Percentiles rank a stretch among this genome's conserved stretches.
These are phyloP conservation scores for Yamadazyma taylorii DNA, from an alignment of 1,139 yeast species.

Conservation along the genomic window DNA sequence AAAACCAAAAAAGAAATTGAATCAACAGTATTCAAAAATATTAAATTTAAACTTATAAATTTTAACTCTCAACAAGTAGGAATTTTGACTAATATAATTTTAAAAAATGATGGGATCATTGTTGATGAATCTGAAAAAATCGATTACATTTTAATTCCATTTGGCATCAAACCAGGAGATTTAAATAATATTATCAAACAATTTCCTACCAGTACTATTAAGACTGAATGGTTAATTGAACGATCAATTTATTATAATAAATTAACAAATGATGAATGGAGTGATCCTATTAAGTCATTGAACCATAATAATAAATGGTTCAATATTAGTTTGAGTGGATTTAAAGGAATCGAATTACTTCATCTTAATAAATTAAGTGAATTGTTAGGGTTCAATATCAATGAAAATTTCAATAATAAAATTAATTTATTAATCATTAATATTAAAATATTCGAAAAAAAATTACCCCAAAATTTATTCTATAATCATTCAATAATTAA, in stretches of 20 bases:
- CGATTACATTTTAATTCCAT: conserved; percentile 14
- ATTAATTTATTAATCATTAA: conserved; percentile 68
- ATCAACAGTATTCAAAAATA: conserved; percentile 7
- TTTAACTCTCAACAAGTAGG: conserved; percentile 10
- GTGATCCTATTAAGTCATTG: conserved; percentile 52
- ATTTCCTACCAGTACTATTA: conserved; percentile 17
- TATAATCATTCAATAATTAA: conserved; percentile 34
- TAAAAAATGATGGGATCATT: conserved; percentile 43
- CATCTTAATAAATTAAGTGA: conserved; percentile 68
- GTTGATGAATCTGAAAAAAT: conserved; percentile 3
- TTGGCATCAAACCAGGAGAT: conserved; percentile 7
- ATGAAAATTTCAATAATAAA: conserved; percentile 51
- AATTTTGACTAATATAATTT: conserved; percentile 30
- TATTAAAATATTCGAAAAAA: conserved; percentile 46
- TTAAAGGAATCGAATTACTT: conserved; percentile 75
- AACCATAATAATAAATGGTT: conserved; percentile 28
- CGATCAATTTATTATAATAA: conserved; percentile 65
- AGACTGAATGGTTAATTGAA: conserved; percentile 88
- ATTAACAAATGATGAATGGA: conserved; percentile 69
- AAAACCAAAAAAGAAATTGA: conserved; percentile 4
- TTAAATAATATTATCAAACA: background rate
- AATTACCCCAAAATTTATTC: conserved; percentile 20
- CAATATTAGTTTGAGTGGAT: conserved; percentile 69
- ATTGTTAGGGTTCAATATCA: conserved; percentile 50
- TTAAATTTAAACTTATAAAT: conserved; percentile 10